These are phyloP conservation scores for Phalaenopsis equestris DNA, from an alignment of 106 monocot species.

Conservation along the genomic window DNA sequence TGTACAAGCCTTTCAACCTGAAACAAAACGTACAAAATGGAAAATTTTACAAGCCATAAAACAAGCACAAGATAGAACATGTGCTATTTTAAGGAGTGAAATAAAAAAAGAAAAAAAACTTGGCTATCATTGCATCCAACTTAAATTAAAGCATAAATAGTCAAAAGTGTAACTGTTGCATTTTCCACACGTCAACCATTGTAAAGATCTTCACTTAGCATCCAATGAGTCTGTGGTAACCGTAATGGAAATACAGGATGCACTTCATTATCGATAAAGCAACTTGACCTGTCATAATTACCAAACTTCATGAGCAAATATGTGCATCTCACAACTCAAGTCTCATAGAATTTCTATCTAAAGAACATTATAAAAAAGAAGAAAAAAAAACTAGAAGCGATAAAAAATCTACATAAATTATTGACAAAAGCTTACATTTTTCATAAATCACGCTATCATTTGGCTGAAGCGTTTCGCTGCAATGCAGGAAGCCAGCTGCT, in stretches of 20 bases:
- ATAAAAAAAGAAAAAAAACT: background rate
- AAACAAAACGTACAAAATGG: conserved; percentile 19
- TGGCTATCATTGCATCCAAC: conserved; percentile 11
- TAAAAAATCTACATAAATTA: background rate
- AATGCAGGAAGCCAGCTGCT: conserved; percentile 51
- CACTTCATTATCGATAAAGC: conserved; percentile 16
- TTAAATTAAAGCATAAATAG: conserved; percentile 18
- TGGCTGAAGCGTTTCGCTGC: conserved; percentile 54
- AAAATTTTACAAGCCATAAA: conserved; percentile 17
- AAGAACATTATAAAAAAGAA: background rate
- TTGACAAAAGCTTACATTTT: background rate
- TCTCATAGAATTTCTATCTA: background rate
- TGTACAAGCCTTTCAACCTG: conserved; percentile 18
- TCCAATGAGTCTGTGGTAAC: conserved; percentile 31
- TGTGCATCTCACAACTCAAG: background rate
- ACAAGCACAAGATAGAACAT: conserved; percentile 4
- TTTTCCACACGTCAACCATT: conserved; percentile 9
- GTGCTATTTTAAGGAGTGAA: conserved; percentile 26
- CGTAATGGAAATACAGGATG: conserved; percentile 26
- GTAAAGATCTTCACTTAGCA: conserved; percentile 16
- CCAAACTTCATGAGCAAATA: conserved; percentile 6
- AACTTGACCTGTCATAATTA: conserved; percentile 10
- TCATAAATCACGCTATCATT: conserved; percentile 16
- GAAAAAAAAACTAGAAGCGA: background rate
- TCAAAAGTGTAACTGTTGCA: conserved; percentile 8